Percentiles rank a stretch among this genome's conserved stretches.
These are phyloP conservation scores for Neurospora crassa DNA, from an alignment of 2,329 filamentous ascomycete species.

Conservation along the genomic window DNA sequence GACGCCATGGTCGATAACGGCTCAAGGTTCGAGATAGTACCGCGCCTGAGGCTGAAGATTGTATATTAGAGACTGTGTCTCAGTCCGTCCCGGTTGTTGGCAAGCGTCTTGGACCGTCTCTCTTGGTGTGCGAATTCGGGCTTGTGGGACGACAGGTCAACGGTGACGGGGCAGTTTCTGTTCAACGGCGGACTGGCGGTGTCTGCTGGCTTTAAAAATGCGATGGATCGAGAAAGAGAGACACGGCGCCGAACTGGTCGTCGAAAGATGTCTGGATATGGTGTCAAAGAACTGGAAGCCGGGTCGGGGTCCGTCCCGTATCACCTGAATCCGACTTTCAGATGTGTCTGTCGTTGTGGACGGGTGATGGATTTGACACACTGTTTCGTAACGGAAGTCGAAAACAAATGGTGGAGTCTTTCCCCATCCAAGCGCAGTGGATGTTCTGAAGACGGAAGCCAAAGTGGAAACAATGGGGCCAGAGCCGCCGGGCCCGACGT, in stretches of 20 bases:
- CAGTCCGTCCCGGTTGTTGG: not conserved
- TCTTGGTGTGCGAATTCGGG: not conserved
- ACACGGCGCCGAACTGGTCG: not conserved
- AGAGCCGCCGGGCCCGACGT: not conserved
- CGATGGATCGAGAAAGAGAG: not conserved
- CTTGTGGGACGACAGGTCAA: not conserved
- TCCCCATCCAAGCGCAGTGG: not conserved
- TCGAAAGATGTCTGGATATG: not conserved
- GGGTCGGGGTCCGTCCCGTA: not conserved
- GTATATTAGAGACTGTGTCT: not conserved
- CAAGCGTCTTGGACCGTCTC: not conserved
- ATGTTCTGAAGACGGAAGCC: not conserved
- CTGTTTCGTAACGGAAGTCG: not conserved
- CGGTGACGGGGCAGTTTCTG: not conserved
- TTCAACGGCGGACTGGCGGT: not conserved
- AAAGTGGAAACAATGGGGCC: not conserved
- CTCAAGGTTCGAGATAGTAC: not conserved
- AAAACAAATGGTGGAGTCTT: not conserved
- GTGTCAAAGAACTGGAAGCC: not conserved
- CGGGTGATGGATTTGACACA: not conserved
- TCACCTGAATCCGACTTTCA: not conserved
- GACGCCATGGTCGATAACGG: constrained; percentile 27
- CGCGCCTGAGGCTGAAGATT: not conserved
- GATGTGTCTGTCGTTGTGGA: not conserved
- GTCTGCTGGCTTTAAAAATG: not conserved